Evolutionary conservation across 192 early-diverging fungal species (phyloP), one percentile per base, ranked within the genome.

Genomic region (Powellomyces hirtus): DNA sequence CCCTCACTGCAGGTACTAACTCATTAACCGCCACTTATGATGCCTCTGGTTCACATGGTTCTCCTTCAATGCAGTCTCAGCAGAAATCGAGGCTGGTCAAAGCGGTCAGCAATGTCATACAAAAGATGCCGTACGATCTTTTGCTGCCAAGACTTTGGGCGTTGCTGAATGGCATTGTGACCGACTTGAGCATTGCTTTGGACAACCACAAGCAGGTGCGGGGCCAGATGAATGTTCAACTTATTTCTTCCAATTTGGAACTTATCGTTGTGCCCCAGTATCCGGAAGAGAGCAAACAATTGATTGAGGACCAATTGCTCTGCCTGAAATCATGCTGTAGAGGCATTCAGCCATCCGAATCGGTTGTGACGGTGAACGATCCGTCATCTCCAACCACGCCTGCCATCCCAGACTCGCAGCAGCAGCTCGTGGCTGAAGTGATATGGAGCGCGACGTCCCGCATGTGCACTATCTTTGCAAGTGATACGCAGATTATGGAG

Each of bases 401-500:
- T n/a, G n/a, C n/a, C n/a, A n/a, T n/a, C n/a, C n/a, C n/a, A n/a
- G n/a, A n/a, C n/a, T n/a, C n/a, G n/a, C 38, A 50, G 35, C 49
- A 62, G 24, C 18, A 62, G 56, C 27, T 55, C 16, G 46, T 73
- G 11, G 68, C 71, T 38, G 50, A 20, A 1, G 68, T 77, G n/a
- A 62, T 77, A 11, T 77, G 71, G 71, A 68, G 74, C n/a, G 59
- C 61, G 26, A 53, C 70, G 45, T 59, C 36, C 22, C 59, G 63
- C 6, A 59, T 66, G 10, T 77, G 72, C 51, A 52, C 46, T 34
- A 38, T 71, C 14, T 77, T 70, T 66, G 58, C n/a, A 8, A 26
- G 36, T 30, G 76, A 74, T 36, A 70, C 66, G 30, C 55, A 70
- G 29, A 68, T 73, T n/a, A 71, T 77, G 69, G 62, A 70, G 62